Evolutionary conservation across 73 alveolate genomes (phyloP), one percentile per base, ranked within the genome.

Genomic region (Uronychia setigera): DNA sequence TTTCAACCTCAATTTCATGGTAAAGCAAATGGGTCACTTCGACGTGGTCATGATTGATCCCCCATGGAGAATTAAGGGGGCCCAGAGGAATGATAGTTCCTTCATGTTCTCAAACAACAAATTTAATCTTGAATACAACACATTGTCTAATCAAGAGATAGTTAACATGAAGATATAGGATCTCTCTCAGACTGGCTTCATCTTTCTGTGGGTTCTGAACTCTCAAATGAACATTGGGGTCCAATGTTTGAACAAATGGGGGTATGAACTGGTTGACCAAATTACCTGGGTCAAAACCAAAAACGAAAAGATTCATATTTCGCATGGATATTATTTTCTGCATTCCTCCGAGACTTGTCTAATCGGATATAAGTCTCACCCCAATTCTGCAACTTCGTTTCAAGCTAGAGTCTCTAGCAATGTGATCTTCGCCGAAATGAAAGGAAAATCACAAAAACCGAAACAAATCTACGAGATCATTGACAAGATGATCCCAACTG

Each of bases 21-120:
- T 91, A 11, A 91, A 92, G 77, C 83, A 93, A 81, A 77, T 89
- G 19, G 99, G 99, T 30, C 87, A 80, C 25, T 96, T 96, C 82
- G 99, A 96, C 46, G 99, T 93, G 26, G 92, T 96, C 28, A 74
- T 85, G 74, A 82, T 96, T 60, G 99, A 96, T 74, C 99, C 99
- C 32, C 99, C 99, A 33, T 96, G 99, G 97, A 94, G 99, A 87
- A 96, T 96, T 30, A 94, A 94, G 80, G 99, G 99, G 35, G 99
- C 98, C 32, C 86, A 96, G 82, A 80, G 96, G 60, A 94, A 94
- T 88, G 97, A 96, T 75, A 90, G 96, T 1, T 94, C 97, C 67
- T 96, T 96, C 78, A 96, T 96, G 99, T 96, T 96, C 81, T 88
- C 99, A 31, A 96, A 96, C 79, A 94, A 95, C 59, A 94, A 95